These are phyloP conservation scores for Heterobasidion annosum DNA, from an alignment of 1,284 basidiomycete species.

Conservation along the genomic window DNA sequence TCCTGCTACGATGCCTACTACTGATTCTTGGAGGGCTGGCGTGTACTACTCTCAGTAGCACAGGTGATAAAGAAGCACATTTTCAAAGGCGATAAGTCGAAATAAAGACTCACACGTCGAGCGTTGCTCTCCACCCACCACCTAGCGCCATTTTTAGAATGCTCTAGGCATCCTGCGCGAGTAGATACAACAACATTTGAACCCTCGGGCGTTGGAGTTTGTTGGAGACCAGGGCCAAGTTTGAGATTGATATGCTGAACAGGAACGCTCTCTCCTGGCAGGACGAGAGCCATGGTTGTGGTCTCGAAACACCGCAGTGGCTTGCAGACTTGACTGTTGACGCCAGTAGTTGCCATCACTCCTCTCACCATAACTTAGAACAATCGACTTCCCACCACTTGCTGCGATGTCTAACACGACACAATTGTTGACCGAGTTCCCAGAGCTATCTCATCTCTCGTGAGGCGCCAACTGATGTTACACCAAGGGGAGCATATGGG, in stretches of 20 bases:
- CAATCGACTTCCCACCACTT: background rate
- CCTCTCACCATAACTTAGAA: conserved; percentile 19
- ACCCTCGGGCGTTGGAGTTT: conserved; percentile 26
- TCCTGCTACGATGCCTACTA: conserved; percentile 64
- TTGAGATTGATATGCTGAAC: conserved; percentile 71
- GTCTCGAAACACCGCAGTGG: background rate
- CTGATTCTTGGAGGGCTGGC: conserved; percentile 75
- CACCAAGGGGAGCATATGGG: background rate
- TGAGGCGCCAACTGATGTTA: conserved; percentile 22
- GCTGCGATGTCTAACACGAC: conserved; percentile 19
- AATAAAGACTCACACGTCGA: conserved; percentile 43
- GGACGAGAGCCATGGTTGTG: conserved; percentile 40
- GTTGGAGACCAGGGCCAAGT: conserved; percentile 67
- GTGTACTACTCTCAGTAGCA: conserved; percentile 50
- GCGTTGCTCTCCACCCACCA: conserved; percentile 82
- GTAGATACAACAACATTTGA: conserved; percentile 47
- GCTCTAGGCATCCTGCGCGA: conserved; percentile 56
- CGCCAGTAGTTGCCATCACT: background rate
- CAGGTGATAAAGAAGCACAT: background rate
- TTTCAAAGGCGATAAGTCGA: background rate
- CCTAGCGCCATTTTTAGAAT: conserved; percentile 60
- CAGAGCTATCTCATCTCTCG: conserved; percentile 64
- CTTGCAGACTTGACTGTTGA: background rate
- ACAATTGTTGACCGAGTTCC: conserved; percentile 54
- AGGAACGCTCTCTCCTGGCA: conserved; percentile 62